Evolutionary conservation across 164 flowering plant species (phyloP).

Genomic region (Warburgia ugandensis): DNA sequence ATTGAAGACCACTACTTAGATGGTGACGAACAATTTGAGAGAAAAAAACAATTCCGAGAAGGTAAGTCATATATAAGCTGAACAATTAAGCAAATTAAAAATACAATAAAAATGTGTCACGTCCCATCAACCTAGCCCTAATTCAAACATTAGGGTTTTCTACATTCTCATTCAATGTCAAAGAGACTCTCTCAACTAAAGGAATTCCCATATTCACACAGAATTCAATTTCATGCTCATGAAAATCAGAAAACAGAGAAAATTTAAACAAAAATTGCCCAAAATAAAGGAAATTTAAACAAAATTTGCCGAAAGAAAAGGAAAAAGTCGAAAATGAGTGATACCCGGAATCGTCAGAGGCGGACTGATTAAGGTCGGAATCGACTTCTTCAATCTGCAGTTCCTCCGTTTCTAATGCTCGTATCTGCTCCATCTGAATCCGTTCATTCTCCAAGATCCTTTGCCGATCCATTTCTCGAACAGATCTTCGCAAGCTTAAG

Average conservation of each 20-base stretch:
- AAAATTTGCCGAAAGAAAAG: background rate
- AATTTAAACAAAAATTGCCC: background rate
- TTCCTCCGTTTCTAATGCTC: conserved; percentile 77
- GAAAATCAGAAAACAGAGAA: background rate
- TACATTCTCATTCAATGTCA: too few species aligned
- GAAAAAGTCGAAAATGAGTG: background rate
- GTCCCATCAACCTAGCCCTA: too few species aligned
- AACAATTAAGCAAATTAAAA: too few species aligned
- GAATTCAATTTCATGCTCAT: background rate
- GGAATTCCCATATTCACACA: too few species aligned
- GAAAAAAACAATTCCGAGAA: too few species aligned
- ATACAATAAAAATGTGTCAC: too few species aligned
- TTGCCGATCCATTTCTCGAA: conserved; percentile 8
- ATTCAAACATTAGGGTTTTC: too few species aligned
- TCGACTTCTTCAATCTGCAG: conserved; percentile 86
- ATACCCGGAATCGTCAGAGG: conserved; percentile 36
- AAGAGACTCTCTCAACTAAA: too few species aligned
- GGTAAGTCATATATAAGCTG: too few species aligned
- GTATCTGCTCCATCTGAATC: conserved; percentile 68
- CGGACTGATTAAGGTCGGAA: conserved; percentile 21
- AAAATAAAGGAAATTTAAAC: background rate
- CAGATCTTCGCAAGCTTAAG: too few species aligned
- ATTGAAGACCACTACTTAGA: too few species aligned
- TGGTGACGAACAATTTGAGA: too few species aligned
- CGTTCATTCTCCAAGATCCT: conserved; percentile 45